Base-by-base conservation (phyloP, 1,284 basidiomycete genomes). In the Ustilago loliicola region DNA sequence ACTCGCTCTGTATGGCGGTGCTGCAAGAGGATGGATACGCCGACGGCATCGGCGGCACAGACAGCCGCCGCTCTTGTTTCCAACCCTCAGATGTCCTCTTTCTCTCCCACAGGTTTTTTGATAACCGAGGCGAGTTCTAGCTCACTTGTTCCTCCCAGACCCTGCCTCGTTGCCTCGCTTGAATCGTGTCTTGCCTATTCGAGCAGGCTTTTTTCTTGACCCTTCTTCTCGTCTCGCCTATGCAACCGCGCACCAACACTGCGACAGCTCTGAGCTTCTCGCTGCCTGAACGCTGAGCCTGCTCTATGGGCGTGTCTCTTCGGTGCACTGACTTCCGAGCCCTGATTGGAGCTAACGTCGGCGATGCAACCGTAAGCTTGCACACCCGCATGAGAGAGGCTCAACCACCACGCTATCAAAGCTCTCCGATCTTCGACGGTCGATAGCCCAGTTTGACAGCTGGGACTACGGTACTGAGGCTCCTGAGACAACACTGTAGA, bases 301-400 rank as follows among this genome's bases (percentile, higher is more conserved):
- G 40, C 40, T 45, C n/a, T 7, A 45, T 27, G 25, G 27, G 11
- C 7, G 17, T 25, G 11, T 11, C 29, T n/a, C 2, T 40, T 73
- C 71, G 71, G 71, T 73, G 52, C 65, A 68, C 65, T 61, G 65
- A 17, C 71, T 67, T 73, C 71, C 71, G 65, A 73, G 47, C 19
- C 51, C 27, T 40, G 27, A 30, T 58, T 38, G 40, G 53, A 53
- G 47, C 45, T 53, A 51, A 6, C 19, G 23, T 40, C 17, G 13
- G 3, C 29, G 23, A 38, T 34, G 13, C 19, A 30, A 19, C 27
- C 10, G 21, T 15, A 27, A 9, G n/a, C 19, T 25, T 47, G 27
- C 29, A 27, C 1, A 10, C 11, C 3, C 19, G 36, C 11, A 11
- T 27, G 5, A 47, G 27, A 59, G n/a, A 29, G 47, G 54, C 58